phyloP scores from a whole-genome alignment of 2,329 filamentous ascomycete species.

The Ophidiomyces ophidiicola region DNA sequence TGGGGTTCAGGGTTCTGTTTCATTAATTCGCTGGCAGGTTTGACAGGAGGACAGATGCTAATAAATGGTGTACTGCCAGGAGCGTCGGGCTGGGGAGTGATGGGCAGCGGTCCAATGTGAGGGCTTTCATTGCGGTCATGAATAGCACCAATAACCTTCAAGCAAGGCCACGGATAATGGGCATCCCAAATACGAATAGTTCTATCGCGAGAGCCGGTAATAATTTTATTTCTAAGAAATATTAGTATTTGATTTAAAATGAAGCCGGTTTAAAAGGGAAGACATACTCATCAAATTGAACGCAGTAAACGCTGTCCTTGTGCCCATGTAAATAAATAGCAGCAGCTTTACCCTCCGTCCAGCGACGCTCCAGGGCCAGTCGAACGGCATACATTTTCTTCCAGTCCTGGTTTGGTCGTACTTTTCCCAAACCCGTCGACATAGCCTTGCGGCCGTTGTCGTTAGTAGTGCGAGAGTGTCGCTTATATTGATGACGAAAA shows the following conservation, averaged over 20 bases:
- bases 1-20: constrained; percentile 27
- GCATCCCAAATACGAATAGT: constrained; percentile 96
- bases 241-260: constrained; percentile 4
- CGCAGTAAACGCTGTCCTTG: constrained; percentile 90
- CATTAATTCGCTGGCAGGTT: constrained; percentile 44
- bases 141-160: constrained; percentile 70
- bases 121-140: constrained; percentile 26
- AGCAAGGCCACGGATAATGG: constrained; percentile 65
- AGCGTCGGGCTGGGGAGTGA: constrained; percentile 34
- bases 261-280: neutral
- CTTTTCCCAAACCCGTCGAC: constrained; percentile 40
- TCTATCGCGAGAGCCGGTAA: constrained; percentile 88
- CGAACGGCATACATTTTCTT: constrained; percentile 71
- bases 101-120: constrained; percentile 41
- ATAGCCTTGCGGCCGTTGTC: neutral
- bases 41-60: constrained; percentile 40
- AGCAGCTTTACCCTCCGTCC: constrained; percentile 65
- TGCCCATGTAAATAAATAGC: constrained; percentile 88
- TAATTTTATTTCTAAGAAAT: constrained; percentile 64
- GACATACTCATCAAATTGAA: constrained; percentile 88
- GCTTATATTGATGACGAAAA: constrained; percentile 45
- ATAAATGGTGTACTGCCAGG: constrained; percentile 33
- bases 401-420: constrained; percentile 60
- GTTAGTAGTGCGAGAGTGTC: constrained; percentile 27
- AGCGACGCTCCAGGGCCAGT: constrained; percentile 61